These are phyloP conservation scores for Pleurostoma richardsiae DNA, from an alignment of 2,329 filamentous ascomycete species.

Conservation along the genomic window DNA sequence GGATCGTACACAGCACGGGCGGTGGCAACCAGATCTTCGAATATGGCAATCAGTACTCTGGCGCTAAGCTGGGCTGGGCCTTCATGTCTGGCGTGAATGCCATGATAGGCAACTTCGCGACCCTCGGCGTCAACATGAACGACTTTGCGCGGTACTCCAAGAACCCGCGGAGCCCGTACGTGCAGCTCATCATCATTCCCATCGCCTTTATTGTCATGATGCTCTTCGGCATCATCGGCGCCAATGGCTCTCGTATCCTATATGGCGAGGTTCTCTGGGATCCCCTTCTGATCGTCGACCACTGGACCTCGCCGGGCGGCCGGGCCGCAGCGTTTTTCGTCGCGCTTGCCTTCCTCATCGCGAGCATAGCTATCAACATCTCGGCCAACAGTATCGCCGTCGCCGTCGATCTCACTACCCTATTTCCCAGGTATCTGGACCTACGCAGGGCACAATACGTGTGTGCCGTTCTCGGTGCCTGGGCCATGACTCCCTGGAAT, in stretches of 20 bases:
- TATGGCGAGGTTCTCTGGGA: slow-evolving; percentile 37
- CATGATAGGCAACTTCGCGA: slow-evolving; percentile 11
- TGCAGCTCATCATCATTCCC: slow-evolving; percentile 22
- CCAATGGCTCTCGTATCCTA: slow-evolving; percentile 29
- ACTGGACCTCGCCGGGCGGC: slow-evolving; percentile 13
- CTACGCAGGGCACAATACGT: slow-evolving; percentile 44
- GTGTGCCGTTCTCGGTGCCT: slow-evolving; percentile 39
- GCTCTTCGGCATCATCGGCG: slow-evolving; percentile 36
- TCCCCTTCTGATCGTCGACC: slow-evolving; percentile 35
- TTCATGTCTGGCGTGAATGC: slow-evolving; percentile 15
- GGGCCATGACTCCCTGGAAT: slow-evolving; percentile 25
- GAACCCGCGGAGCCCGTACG: slow-evolving; percentile 7
- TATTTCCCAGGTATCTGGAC: slow-evolving; percentile 48
- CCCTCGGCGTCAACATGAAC: slow-evolving; percentile 9
- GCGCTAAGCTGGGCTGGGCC: slow-evolving; percentile 11
- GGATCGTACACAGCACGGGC: slow-evolving; percentile 12
- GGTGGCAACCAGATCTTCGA: slow-evolving; percentile 15
- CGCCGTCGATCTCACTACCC: slow-evolving; percentile 44
- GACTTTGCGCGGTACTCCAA: slow-evolving; percentile 8
- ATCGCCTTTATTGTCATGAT: slow-evolving; percentile 35
- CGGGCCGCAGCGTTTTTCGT: slow-evolving; percentile 5
- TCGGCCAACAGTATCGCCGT: slow-evolving; percentile 46
- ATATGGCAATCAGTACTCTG: slow-evolving; percentile 9
- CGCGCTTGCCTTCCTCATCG: slow-evolving; percentile 20
- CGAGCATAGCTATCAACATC: slow-evolving; percentile 46